Base-by-base conservation (phyloP, 768 basidiomycete genomes). In the Lentinula boryana region DNA sequence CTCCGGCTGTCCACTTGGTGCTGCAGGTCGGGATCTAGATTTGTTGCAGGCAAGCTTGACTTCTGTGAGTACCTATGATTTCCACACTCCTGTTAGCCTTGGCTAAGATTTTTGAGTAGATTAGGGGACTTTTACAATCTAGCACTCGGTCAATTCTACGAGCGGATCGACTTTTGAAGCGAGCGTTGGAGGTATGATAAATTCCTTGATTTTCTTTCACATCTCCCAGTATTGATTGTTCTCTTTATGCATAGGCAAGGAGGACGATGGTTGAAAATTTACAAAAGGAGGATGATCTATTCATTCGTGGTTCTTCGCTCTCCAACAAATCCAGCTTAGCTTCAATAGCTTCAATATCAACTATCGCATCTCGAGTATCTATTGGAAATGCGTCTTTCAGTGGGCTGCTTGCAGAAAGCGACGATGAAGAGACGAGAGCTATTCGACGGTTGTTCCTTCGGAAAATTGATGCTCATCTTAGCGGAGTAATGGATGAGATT, bases 391-490 rank as follows among this genome's bases (percentile, higher is more conserved):
- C 76, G n/a, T 84, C 86, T 3, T 68, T 84, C 33, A 74, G 81
- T 5, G 76, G 75, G 4, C 82, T 83, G 0, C 64, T 82, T 3
- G 79, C 78, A 1, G 81, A 81, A 51, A 74, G 79, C 40, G 85
- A 84, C 63, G 87, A 87, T 59, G 83, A 89, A 52, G 89, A 90
- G 62, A 80, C 77, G 10, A 80, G 81, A 38, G 76, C 79, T 31
- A 74, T 89, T 38, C 85, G 87, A 13, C 78, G 86, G 16, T 69
- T 91, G n/a, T 66, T 90, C 21, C 70, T 84, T 43, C 80, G 85
- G 50, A 89, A 89, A 72, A 80, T 91, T 58, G 83, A 86, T 41
- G 79, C 83, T 61, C 73, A 80, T 50, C 64, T 82, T 56, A 75
- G 75, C 15, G 83, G 82, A 5, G 83, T 84, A 2, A 80, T 81